These are phyloP conservation scores for Lepidium africanum DNA, from an alignment of 345 rosid species.

Conservation along the genomic window DNA sequence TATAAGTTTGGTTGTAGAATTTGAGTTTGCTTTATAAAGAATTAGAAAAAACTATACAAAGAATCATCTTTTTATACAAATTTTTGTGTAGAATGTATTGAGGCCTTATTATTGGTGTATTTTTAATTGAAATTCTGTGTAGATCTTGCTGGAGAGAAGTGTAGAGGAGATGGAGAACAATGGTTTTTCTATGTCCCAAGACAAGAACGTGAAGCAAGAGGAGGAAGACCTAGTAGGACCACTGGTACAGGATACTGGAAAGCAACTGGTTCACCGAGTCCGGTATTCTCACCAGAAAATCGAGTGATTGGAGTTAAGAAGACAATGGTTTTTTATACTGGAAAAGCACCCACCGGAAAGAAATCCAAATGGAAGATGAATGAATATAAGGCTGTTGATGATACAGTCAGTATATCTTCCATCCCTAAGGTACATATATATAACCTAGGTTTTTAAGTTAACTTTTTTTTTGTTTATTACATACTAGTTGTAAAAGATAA, in stretches of 20 bases:
- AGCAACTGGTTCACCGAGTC: slow-evolving; percentile 28
- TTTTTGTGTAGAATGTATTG: neutral
- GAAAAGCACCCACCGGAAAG: slow-evolving; percentile 24
- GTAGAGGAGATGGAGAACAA: slow-evolving; percentile 18
- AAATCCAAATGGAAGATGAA: slow-evolving; percentile 32
- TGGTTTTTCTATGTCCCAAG: slow-evolving; percentile 30
- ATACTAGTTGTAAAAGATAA: too few relatives aligned
- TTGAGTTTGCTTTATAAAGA: too few relatives aligned
- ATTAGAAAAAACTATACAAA: neutral
- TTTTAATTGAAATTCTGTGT: neutral
- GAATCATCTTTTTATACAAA: neutral
- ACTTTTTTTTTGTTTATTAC: too few relatives aligned
- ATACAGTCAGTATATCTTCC: neutral
- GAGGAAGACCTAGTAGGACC: slow-evolving; percentile 26
- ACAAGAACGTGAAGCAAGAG: slow-evolving; percentile 22
- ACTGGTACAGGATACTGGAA: slow-evolving; percentile 27
- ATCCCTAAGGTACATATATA: neutral
- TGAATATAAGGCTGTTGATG: slow-evolving; percentile 24
- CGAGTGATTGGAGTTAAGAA: slow-evolving; percentile 19
- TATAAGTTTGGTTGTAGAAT: too few relatives aligned
- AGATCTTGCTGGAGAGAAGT: slow-evolving; percentile 48
- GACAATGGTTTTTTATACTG: slow-evolving; percentile 29
- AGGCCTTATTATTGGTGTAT: neutral
- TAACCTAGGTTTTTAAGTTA: too few relatives aligned
- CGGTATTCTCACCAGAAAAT: slow-evolving; percentile 5